A percentile compares a stretch with the other conserved stretches of the same genome.
phyloP scores from a whole-genome alignment of 768 basidiomycete genomes.

The Floccularia luteovirens region DNA sequence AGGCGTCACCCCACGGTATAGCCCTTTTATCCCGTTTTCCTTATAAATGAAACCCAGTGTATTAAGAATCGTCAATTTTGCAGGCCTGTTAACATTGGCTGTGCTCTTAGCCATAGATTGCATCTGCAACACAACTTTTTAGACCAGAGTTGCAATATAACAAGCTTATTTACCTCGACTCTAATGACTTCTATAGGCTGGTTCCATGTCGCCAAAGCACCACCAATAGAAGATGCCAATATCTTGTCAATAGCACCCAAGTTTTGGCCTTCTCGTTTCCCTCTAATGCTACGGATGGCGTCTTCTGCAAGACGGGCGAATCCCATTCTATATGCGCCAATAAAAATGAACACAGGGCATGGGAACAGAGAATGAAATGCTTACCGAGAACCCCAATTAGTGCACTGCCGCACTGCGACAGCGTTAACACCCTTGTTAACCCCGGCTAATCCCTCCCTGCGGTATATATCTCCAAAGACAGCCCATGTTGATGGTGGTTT shows the following conservation, averaged over 20 bases:
- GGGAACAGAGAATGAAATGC: constrained; percentile 12
- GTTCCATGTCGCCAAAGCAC: constrained; percentile 98
- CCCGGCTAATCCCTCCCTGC: constrained; percentile 86
- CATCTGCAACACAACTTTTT: constrained; percentile 56
- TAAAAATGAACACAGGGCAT: not conserved
- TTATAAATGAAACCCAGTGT: constrained; percentile 93
- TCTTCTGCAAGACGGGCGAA: constrained; percentile 90
- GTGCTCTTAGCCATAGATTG: constrained; percentile 93
- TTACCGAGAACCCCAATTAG: constrained; percentile 89
- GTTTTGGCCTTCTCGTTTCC: constrained; percentile 71
- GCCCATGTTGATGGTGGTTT: constrained; percentile 91
- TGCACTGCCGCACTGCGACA: constrained; percentile 86
- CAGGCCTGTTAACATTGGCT: constrained; percentile 74
- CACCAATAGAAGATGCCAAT: constrained; percentile 78
- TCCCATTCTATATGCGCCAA: constrained; percentile 65
- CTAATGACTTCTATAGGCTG: constrained; percentile 98
- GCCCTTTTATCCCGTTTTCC: constrained; percentile 92
- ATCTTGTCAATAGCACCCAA: constrained; percentile 83
- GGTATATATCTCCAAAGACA: constrained; percentile 92
- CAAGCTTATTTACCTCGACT: constrained; percentile 65
- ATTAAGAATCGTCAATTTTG: constrained; percentile 86
- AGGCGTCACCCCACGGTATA: constrained; percentile 97
- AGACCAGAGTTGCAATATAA: not conserved
- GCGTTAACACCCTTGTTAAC: constrained; percentile 99
- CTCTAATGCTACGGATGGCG: constrained; percentile 67